Base-by-base conservation (phyloP, 1,139 yeast genomes). In the Spencermartinsiella ligniputridi region DNA sequence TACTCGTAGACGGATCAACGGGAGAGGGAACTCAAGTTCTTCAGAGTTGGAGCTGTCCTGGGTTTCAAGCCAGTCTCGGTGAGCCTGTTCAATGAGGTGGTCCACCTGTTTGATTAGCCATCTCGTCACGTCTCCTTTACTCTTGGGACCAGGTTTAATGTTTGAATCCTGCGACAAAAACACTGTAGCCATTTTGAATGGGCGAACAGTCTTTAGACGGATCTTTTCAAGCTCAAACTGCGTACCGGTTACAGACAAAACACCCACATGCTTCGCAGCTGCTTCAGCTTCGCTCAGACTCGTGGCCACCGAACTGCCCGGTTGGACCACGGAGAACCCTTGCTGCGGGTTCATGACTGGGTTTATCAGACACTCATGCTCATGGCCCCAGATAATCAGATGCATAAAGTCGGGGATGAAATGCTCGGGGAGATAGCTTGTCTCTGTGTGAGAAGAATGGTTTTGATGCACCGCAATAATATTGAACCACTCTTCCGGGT, bases 341-440 rank as follows among this genome's bases (percentile, higher is more conserved):
- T 79, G 80, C 18, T 76, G 76, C 0, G 84, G 75, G 58, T 88
- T 89, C 39, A 70, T 70, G 0, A 70, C 73, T 0, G 96, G 81
- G 50, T 77, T 79, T 1, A 92, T 87, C 5, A 83, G 73, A 58
- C 97, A 89, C 61, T 92, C 97, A 65, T 92, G 99, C 61, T 92
- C 99, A 63, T 92, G 99, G 8, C 98, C 99, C 99, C 99, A 92
- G 2, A 89, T 68, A 0, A 92, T 79, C 47, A 92, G 72, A 59
- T 92, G 87, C 42, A 92, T 60, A 60, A 90, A 90, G 15, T 74
- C 71, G 0, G 97, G 99, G 16, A 94, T 64, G 56, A 85, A 84
- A 48, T 73, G 75, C 54, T 92, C 97, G 1, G 97, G 97, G 9
- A 92, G 68, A 54, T 83, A 84, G 3, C 89, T 81, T 0, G 94